Evolutionary conservation across 2,329 filamentous ascomycete genomes (phyloP).

Genomic region (Epichloe sylvatica): DNA sequence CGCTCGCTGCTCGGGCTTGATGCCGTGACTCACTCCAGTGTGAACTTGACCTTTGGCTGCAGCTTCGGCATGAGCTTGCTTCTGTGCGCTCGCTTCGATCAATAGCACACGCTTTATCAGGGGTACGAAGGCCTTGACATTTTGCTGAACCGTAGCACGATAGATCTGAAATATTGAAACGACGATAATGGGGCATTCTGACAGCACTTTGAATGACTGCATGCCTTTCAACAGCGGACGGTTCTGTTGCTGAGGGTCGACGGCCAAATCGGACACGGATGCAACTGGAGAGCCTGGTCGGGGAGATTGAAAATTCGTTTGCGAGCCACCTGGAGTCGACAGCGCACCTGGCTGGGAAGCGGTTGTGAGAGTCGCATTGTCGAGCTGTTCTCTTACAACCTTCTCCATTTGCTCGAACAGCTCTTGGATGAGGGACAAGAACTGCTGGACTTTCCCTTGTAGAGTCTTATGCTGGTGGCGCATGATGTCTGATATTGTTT

Average conservation of each 20-base stretch:
- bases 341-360: slow-evolving; percentile 43
- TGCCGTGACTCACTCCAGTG: slow-evolving; percentile 81
- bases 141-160: slow-evolving; percentile 60
- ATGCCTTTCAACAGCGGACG: slow-evolving; percentile 80
- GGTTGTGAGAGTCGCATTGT: slow-evolving; percentile 50
- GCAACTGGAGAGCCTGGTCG: slow-evolving; percentile 80
- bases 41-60: slow-evolving; percentile 68
- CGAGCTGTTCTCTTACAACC: slow-evolving; percentile 89
- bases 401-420: slow-evolving; percentile 92
- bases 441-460: slow-evolving; percentile 66
- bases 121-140: slow-evolving; percentile 85
- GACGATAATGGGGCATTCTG: slow-evolving; percentile 96
- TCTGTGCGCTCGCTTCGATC: slow-evolving; percentile 83
- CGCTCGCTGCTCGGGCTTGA: slow-evolving; percentile 61
- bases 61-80: slow-evolving; percentile 79
- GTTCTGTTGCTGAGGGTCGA: slow-evolving; percentile 67
- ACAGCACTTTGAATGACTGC: slow-evolving; percentile 97
- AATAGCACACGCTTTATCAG: slow-evolving; percentile 82
- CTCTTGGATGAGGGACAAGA: slow-evolving; percentile 83
- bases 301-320: slow-evolving; percentile 70
- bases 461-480: slow-evolving; percentile 80
- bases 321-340: slow-evolving; percentile 51
- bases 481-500: slow-evolving; percentile 94
- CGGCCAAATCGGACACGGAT: slow-evolving; percentile 65
- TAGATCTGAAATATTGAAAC: slow-evolving; percentile 97